These are phyloP conservation scores for Rhizophlyctis rosea DNA, from an alignment of 192 early-diverging fungal genomes.

Conservation along the genomic window DNA sequence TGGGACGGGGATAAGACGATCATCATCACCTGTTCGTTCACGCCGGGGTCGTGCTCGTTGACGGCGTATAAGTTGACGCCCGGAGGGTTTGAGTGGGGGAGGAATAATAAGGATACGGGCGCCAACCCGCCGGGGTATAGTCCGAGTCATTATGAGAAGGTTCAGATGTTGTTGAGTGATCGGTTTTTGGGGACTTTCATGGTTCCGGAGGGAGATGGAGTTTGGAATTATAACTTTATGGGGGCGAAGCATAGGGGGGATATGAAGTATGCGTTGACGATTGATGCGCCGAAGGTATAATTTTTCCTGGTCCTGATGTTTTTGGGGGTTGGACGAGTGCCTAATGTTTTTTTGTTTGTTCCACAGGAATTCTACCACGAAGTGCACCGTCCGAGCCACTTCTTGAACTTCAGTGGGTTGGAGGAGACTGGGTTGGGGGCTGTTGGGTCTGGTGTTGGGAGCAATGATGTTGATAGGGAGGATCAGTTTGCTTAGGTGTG, in stretches of 20 bases:
- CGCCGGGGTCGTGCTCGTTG: constrained; percentile 94
- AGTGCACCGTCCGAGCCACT: constrained; percentile 91
- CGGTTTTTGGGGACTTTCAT: constrained; percentile 98
- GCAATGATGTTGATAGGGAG: constrained; percentile 44
- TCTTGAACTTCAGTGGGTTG: constrained; percentile 73
- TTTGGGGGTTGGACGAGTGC: too few species aligned
- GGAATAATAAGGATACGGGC: constrained; percentile 82
- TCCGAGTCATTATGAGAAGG: constrained; percentile 88
- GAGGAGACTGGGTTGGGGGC: constrained; percentile 39
- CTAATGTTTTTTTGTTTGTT: too few species aligned
- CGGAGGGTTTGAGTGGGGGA: constrained; percentile 95
- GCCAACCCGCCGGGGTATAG: constrained; percentile 82
- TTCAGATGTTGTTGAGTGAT: constrained; percentile 95
- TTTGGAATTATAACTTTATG: constrained; percentile 99
- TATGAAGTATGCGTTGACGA: constrained; percentile 86
- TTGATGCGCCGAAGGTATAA: constrained; percentile 93
- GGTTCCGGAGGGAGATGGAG: constrained; percentile 87
- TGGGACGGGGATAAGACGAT: constrained; percentile 97
- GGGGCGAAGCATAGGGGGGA: constrained; percentile 86
- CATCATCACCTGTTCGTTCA: constrained; percentile 93
- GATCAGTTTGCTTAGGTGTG: constrained; percentile 52
- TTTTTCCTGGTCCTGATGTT: constrained; percentile 1
- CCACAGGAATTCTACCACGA: constrained; percentile 99
- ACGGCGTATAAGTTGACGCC: constrained; percentile 95
- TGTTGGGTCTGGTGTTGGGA: constrained; percentile 41